Evolutionary conservation across 805 yeast genomes (phyloP).

Genomic region (Candida namnaoensis): DNA sequence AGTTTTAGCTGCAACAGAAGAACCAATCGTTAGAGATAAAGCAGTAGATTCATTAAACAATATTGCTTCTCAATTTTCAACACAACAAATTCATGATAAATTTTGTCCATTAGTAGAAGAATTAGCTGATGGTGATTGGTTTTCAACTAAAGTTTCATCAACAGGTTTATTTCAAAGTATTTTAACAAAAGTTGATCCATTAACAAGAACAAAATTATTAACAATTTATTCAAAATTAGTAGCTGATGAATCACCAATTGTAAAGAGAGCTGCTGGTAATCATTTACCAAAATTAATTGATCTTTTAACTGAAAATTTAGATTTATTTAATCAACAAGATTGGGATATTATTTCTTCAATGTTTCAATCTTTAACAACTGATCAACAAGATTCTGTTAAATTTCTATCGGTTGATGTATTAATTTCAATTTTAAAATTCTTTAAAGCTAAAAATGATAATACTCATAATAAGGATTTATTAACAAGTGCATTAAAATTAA

Average conservation of each 20-base stretch:
- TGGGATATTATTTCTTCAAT: constrained; percentile 75
- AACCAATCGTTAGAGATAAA: constrained; percentile 90
- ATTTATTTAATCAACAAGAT: constrained; percentile 43
- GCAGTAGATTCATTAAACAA: constrained; percentile 81
- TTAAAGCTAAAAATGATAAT: constrained; percentile 46
- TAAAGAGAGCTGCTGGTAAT: constrained; percentile 87
- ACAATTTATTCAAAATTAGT: constrained; percentile 61
- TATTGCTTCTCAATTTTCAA: constrained; percentile 54
- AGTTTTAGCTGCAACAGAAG: constrained; percentile 85
- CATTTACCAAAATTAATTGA: constrained; percentile 71
- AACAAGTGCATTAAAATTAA: constrained; percentile 57
- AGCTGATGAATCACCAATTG: constrained; percentile 96
- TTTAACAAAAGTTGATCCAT: constrained; percentile 46
- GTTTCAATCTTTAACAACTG: constrained; percentile 72
- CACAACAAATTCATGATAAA: constrained; percentile 53
- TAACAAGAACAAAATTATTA: constrained; percentile 52
- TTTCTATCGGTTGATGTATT: constrained; percentile 83
- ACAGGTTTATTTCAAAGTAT: constrained; percentile 80
- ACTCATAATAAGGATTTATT: constrained; percentile 57
- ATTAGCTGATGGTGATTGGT: constrained; percentile 88
- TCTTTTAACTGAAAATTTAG: constrained; percentile 40
- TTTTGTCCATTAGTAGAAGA: constrained; percentile 72
- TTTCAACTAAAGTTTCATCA: constrained; percentile 83
- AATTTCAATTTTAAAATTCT: constrained; percentile 68
- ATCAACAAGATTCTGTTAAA: constrained; percentile 92